These are phyloP conservation scores for Penicillium pancosmium DNA, from an alignment of 495 filamentous ascomycete species.

Conservation along the genomic window DNA sequence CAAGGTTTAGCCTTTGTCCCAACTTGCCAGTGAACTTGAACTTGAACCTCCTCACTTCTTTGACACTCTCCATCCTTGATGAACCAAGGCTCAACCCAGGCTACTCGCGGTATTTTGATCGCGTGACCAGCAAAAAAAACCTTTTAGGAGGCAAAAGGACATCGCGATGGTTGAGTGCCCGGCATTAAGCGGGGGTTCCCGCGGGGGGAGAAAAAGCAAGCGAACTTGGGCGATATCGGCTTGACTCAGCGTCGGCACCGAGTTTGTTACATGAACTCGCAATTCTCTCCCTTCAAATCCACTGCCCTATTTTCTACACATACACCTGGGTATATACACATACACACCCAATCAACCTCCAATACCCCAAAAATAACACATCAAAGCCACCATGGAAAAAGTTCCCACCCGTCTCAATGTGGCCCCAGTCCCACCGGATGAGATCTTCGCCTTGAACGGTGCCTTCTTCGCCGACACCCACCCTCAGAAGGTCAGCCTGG, in stretches of 20 bases:
- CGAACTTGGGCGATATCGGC: slow-evolving; percentile 29
- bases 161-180: slow-evolving; percentile 4
- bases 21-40: neutral
- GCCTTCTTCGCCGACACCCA: slow-evolving; percentile 42
- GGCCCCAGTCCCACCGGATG: slow-evolving; percentile 47
- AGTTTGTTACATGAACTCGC: slow-evolving; percentile 5
- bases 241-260: slow-evolving; percentile 31
- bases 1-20: slow-evolving; percentile 4
- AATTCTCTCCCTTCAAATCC: slow-evolving; percentile 6
- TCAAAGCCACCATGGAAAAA: slow-evolving; percentile 34
- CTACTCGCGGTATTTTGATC: slow-evolving; percentile 20
- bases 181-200: slow-evolving; percentile 34
- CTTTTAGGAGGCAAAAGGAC: neutral
- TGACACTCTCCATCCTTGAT: neutral
- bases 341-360: neutral
- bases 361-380: no score
- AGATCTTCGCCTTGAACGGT: slow-evolving; percentile 52
- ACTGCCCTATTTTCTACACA: slow-evolving; percentile 2
- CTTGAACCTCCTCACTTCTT: neutral
- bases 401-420: slow-evolving; percentile 35
- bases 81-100: slow-evolving; percentile 11
- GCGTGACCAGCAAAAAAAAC: slow-evolving; percentile 4
- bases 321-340: neutral
- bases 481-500: slow-evolving; percentile 53
- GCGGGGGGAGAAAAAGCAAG: slow-evolving; percentile 24